Percentiles rank a stretch among this genome's conserved stretches.
Conservation (phyloP, 257 asterid species). For the Phtheirospermum japonicum region DNA sequence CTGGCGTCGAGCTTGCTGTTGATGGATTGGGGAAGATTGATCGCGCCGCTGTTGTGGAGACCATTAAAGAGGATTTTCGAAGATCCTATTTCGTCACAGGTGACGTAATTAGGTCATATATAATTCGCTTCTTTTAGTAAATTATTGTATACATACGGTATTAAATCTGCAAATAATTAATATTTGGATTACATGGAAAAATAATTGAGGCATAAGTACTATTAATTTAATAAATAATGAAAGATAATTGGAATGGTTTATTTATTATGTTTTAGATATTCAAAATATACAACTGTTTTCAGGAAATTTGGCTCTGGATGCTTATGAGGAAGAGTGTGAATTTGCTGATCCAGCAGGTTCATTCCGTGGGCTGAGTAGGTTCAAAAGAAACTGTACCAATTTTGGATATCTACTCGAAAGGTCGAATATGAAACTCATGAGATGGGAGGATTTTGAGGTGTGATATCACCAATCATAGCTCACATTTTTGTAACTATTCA, state of each 20-base stretch:
- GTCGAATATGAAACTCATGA: constrained; percentile 82
- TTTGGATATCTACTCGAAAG: constrained; percentile 75
- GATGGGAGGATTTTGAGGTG: constrained; percentile 95
- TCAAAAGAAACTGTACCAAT: constrained; percentile 92
- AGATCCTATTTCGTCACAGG: constrained; percentile 94
- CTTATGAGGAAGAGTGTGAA: constrained; percentile 88
- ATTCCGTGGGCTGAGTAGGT: constrained; percentile 66
- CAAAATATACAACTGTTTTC: not conserved
- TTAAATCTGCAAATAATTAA: too few relatives aligned
- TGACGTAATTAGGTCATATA: constrained; percentile 6
- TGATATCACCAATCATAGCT: not conserved
- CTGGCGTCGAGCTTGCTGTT: constrained; percentile 36
- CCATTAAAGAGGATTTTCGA: constrained; percentile 66
- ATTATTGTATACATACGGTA: not conserved
- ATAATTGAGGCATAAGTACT: too few relatives aligned
- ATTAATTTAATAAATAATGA: too few relatives aligned
- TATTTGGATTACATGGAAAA: too few relatives aligned
- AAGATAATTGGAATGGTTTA: too few relatives aligned
- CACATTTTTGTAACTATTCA: not conserved
- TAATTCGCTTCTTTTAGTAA: not conserved
- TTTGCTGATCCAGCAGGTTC: constrained; percentile 99
- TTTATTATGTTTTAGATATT: not conserved
- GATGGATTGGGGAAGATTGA: constrained; percentile 58
- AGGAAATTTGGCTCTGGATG: constrained; percentile 77
- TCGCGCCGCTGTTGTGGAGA: constrained; percentile 53